These are phyloP conservation scores for Melampsora americana DNA, from an alignment of 1,284 basidiomycete genomes.

Conservation along the genomic window DNA sequence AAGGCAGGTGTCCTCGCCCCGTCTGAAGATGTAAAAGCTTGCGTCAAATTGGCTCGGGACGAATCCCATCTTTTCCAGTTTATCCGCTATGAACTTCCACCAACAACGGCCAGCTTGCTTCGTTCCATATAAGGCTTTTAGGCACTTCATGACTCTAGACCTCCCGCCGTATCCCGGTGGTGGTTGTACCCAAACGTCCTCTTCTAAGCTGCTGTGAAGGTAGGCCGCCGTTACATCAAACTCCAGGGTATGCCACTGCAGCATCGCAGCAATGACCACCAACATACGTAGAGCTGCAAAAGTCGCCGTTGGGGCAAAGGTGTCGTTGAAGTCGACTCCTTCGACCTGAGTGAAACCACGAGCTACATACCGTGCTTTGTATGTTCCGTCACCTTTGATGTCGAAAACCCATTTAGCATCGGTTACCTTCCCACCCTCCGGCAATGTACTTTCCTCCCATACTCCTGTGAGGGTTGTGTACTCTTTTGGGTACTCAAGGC, in stretches of 20 bases:
- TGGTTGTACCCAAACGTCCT: slow-evolving; percentile 14
- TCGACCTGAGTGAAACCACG: neutral
- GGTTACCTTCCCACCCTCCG: neutral
- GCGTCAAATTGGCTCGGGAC: neutral
- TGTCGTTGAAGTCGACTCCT: neutral
- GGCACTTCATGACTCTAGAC: neutral
- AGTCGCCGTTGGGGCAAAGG: slow-evolving; percentile 18
- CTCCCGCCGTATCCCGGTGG: neutral
- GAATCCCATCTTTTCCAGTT: neutral
- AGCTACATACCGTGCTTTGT: slow-evolving; percentile 1
- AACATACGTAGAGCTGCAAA: slow-evolving; percentile 1
- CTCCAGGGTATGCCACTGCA: neutral
- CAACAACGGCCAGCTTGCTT: slow-evolving; percentile 25
- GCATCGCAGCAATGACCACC: neutral
- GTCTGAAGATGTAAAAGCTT: slow-evolving; percentile 2
- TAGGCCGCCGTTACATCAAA: slow-evolving; percentile 29
- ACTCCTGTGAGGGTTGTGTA: neutral
- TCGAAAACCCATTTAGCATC: slow-evolving; percentile 11
- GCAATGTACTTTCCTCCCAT: neutral
- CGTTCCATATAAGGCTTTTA: too few relatives aligned
- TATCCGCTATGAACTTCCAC: slow-evolving; percentile 6
- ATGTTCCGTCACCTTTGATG: neutral
- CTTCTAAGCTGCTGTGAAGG: slow-evolving; percentile 6
- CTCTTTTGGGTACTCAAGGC: too few relatives aligned
- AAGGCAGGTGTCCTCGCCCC: too few relatives aligned